Evolutionary conservation across 306 rosid species (phyloP).

Genomic region (Casuarina equisetifolia): DNA sequence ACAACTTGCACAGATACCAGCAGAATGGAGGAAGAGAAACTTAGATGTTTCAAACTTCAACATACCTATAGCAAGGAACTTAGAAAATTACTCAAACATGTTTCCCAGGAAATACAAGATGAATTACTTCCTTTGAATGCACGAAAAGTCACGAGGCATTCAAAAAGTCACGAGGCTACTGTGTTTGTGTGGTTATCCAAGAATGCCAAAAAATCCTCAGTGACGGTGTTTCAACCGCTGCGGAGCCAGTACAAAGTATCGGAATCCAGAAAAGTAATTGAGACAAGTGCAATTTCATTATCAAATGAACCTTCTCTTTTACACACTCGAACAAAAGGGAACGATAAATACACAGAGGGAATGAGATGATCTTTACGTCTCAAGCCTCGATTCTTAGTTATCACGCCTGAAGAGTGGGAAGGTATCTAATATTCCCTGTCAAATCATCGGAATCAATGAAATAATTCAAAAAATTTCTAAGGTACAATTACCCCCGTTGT

Average conservation of each 20-base stretch:
- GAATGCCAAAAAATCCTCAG: no score
- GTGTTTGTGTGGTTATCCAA: no score
- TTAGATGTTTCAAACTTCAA: no score
- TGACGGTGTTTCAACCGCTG: not conserved
- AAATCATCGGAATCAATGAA: conserved; percentile 38
- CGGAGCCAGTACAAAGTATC: not conserved
- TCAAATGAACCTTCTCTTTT: conserved; percentile 50
- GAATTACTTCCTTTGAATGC: no score
- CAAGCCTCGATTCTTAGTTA: conserved; percentile 53
- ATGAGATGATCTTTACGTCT: conserved; percentile 53
- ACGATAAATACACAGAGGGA: conserved; percentile 49
- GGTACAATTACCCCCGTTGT: conserved; percentile 37
- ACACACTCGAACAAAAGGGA: conserved; percentile 51
- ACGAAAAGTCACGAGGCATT: no score
- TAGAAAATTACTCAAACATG: no score
- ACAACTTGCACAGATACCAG: no score
- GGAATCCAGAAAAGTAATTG: conserved; percentile 22
- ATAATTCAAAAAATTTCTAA: conserved; percentile 26
- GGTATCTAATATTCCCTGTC: conserved; percentile 35
- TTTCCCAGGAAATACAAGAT: no score
- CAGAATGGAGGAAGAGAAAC: no score
- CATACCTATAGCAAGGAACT: no score
- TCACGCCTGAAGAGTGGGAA: conserved; percentile 38
- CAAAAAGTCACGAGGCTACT: no score
- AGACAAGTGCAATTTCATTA: conserved; percentile 34